Evolutionary conservation across 257 asterid genomes (phyloP).

Genomic region (Solanum etuberosum): DNA sequence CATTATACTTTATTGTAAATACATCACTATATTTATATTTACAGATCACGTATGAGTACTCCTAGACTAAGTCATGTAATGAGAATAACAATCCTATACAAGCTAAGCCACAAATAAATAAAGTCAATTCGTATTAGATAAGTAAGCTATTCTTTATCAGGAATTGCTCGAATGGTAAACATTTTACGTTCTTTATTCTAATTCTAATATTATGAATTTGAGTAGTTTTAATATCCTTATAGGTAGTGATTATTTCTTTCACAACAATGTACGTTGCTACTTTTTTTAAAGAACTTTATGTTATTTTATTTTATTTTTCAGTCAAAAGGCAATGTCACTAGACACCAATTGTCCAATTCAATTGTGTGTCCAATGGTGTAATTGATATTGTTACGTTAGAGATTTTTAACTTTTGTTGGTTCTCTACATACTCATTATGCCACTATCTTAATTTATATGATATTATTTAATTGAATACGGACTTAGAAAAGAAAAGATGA

Average conservation of each 20-base stretch:
- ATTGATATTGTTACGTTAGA: background rate
- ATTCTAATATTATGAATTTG: too few relatives aligned
- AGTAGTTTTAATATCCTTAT: background rate
- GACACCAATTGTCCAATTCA: background rate
- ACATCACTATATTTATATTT: too few relatives aligned
- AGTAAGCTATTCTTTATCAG: too few relatives aligned
- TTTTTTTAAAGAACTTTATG: background rate
- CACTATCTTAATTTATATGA: background rate
- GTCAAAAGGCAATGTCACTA: background rate
- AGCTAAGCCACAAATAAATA: too few relatives aligned
- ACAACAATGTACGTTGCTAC: background rate
- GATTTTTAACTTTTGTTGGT: background rate
- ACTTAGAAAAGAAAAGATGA: too few relatives aligned
- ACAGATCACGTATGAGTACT: too few relatives aligned
- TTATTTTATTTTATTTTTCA: background rate
- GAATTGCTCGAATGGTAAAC: background rate
- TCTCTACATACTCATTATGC: background rate
- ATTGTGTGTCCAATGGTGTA: background rate
- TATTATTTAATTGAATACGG: background rate
- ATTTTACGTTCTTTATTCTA: background rate
- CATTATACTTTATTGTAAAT: too few relatives aligned
- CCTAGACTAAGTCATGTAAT: too few relatives aligned
- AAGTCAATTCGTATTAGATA: too few relatives aligned
- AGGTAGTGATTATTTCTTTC: background rate
- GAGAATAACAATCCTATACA: too few relatives aligned